These are phyloP conservation scores for Agastache rugosa DNA, from an alignment of 257 asterid species.

Conservation along the genomic window DNA sequence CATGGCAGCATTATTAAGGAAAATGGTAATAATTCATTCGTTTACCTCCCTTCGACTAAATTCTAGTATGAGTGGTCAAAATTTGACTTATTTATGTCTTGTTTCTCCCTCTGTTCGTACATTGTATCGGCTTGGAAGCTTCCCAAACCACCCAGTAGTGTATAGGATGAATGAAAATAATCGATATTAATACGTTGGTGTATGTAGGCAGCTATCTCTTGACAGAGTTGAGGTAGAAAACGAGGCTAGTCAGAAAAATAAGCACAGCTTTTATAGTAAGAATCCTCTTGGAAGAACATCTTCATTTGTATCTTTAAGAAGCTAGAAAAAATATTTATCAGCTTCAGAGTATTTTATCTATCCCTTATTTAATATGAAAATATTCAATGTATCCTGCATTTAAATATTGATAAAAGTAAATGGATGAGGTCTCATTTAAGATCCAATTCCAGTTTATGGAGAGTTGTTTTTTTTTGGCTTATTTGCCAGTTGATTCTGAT, in stretches of 20 bases:
- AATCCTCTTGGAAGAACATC: neutral
- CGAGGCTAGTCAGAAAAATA: neutral
- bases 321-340: neutral
- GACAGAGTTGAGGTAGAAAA: conserved; percentile 6
- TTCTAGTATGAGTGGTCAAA: neutral
- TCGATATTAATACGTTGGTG: neutral
- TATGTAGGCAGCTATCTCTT: conserved; percentile 20
- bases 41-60: neutral
- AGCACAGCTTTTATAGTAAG: neutral
- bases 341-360: neutral
- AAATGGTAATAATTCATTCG: conserved; percentile 20
- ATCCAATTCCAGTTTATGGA: neutral
- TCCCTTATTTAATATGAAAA: too few species aligned
- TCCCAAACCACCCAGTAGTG: neutral
- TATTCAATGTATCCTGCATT: neutral
- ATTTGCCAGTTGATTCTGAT: neutral
- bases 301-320: neutral
- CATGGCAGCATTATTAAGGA: neutral
- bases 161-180: neutral
- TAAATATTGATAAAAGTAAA: neutral
- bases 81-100: neutral
- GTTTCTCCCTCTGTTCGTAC: neutral
- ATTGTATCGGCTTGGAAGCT: neutral
- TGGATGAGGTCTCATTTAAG: neutral
- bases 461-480: neutral